phyloP scores from a whole-genome alignment of 2,329 filamentous ascomycete genomes.

The Beauveria sp. region DNA sequence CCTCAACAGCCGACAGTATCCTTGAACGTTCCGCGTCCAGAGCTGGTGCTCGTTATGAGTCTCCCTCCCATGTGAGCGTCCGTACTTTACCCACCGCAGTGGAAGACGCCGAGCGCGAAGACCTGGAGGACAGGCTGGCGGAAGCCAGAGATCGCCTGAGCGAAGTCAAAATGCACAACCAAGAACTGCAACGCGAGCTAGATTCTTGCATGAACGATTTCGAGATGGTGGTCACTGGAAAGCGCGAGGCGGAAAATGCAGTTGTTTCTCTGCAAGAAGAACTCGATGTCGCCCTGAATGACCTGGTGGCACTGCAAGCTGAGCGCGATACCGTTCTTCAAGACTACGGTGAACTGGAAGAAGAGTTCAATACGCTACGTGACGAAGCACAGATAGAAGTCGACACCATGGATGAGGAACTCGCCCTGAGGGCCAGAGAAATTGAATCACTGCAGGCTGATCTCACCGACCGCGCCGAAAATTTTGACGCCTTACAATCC shows the following conservation, averaged over 20 bases:
- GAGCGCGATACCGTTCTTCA: slow-evolving; percentile 83
- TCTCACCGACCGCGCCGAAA: slow-evolving; percentile 70
- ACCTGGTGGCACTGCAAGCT: slow-evolving; percentile 68
- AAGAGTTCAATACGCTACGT: slow-evolving; percentile 52
- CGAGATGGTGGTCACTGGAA: slow-evolving; percentile 60
- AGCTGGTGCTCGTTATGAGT: slow-evolving; percentile 53
- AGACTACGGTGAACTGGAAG: slow-evolving; percentile 51
- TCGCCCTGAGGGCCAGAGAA: slow-evolving; percentile 65
- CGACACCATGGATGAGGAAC: slow-evolving; percentile 60
- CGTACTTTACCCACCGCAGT: slow-evolving; percentile 55
- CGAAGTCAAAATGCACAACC: slow-evolving; percentile 78
- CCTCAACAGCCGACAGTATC: slow-evolving; percentile 75
- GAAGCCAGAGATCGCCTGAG: slow-evolving; percentile 81
- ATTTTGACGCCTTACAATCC: slow-evolving; percentile 82
- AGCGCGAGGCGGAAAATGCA: slow-evolving; percentile 51
- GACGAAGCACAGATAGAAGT: slow-evolving; percentile 61
- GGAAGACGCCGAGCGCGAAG: slow-evolving; percentile 75
- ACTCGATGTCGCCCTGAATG: slow-evolving; percentile 69
- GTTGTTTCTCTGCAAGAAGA: slow-evolving; percentile 67
- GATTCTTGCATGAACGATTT: slow-evolving; percentile 75
- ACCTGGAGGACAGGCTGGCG: slow-evolving; percentile 76
- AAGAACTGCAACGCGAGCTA: slow-evolving; percentile 77
- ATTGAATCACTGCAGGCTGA: slow-evolving; percentile 63
- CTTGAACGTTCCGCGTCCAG: slow-evolving; percentile 91
- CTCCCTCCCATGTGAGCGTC: slow-evolving; percentile 67